Evolutionary conservation across 148 eudicot genomes (phyloP), one percentile per base, ranked within the genome.

Genomic region (Cornus florida): DNA sequence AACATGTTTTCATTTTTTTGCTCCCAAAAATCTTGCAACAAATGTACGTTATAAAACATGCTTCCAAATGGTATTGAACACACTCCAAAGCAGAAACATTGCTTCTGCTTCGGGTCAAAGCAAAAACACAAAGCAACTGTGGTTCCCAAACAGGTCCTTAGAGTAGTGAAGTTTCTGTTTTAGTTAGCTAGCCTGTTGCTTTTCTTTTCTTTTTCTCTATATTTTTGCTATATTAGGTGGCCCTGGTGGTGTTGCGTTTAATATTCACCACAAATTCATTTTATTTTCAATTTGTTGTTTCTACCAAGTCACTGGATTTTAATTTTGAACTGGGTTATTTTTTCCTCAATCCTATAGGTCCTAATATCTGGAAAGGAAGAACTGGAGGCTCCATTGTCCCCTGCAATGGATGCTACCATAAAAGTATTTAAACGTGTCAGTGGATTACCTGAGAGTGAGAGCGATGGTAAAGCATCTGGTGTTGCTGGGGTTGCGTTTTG

Each of bases 401-500:
- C 92, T 4, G 92, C 92, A 20, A 89, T 89, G 87, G 92, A 87
- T 80, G 92, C 92, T 59, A 81, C 82, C 77, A 71, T 89, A 78
- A 87, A 85, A 82, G 84, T 89, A 12, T 86, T 83, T 75, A 89
- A 87, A 60, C 88, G 92, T 71, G 83, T 89, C 39, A 81, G 74
- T 82, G 92, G 89, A 71, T 75, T 89, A 19, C 78, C 88, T 69
- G 89, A 85, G 71, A 64, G 43, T 46, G 89, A 89, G 46, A 81
- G 74, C 71, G 84, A 75, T 71, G 80, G 62, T 20, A 68, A 62
- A 68, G 67, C 77, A 35, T 7, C 50, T 31, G 83, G 78, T 28
- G 83, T 64, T 65, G 75, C 82, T 74, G 79, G 74, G 7, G 32
- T 73, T 77, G 84, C 87, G 32, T 84, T 78, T 73, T 88, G 91